Conservation (phyloP, 805 yeast genomes). For the Jamesozyma jinghongensis region DNA sequence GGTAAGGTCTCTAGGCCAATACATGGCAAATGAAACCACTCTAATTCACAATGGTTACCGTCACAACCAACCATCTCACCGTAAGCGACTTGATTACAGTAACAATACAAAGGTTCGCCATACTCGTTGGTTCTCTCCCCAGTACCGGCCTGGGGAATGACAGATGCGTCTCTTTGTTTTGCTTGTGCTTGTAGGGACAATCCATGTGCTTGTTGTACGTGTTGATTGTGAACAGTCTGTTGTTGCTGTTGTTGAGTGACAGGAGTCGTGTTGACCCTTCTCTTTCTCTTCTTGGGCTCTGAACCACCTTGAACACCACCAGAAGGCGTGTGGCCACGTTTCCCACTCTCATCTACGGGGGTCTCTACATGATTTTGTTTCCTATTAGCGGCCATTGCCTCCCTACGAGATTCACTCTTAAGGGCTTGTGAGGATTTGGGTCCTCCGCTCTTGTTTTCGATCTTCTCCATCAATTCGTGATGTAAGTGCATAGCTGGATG, state of each 20-base stretch:
- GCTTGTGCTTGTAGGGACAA: too few relatives aligned
- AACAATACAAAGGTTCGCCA: slow-evolving; percentile 83
- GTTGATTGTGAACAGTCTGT: slow-evolving; percentile 1
- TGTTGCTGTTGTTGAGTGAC: slow-evolving; percentile 3
- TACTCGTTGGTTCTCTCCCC: slow-evolving; percentile 24
- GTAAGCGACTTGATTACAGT: slow-evolving; percentile 92
- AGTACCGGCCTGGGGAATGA: slow-evolving; percentile 8
- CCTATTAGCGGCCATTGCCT: slow-evolving; percentile 80
- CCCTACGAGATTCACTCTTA: slow-evolving; percentile 79
- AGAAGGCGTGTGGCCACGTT: too few relatives aligned
- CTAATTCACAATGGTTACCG: slow-evolving; percentile 82
- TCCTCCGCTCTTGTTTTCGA: slow-evolving; percentile 14
- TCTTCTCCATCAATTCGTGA: slow-evolving; percentile 30
- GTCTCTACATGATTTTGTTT: slow-evolving; percentile 13
- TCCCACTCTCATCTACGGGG: too few relatives aligned
- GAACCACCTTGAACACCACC: background rate
- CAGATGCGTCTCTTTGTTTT: slow-evolving; percentile 8
- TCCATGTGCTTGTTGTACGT: background rate
- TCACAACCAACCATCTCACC: slow-evolving; percentile 99
- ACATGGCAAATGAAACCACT: slow-evolving; percentile 95
- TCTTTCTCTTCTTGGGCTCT: slow-evolving; percentile 8
- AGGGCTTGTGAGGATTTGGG: slow-evolving; percentile 57
- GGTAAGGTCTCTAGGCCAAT: slow-evolving; percentile 82
- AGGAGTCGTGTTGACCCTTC: background rate
- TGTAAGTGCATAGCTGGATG: slow-evolving; percentile 76